These are phyloP conservation scores for Polyporus arcularius DNA, from an alignment of 768 basidiomycete genomes.

Conservation along the genomic window DNA sequence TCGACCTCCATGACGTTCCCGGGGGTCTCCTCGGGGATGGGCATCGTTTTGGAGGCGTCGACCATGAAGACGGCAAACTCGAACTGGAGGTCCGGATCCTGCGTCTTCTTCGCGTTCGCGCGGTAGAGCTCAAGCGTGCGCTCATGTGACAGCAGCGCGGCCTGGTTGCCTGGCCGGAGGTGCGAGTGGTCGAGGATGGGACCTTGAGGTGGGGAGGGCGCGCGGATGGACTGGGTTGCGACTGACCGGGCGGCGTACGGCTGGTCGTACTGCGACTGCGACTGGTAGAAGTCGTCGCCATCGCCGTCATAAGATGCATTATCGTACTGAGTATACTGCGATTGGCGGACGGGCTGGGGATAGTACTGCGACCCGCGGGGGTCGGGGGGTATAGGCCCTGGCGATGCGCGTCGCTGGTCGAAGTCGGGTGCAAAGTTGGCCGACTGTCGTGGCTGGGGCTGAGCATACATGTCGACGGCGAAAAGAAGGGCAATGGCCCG, in stretches of 20 bases:
- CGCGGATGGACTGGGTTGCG: constrained; percentile 45
- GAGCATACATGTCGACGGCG: constrained; percentile 25
- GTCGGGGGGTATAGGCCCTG: constrained; percentile 13
- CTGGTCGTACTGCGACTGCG: constrained; percentile 27
- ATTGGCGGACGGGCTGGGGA: constrained; percentile 18
- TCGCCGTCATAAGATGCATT: constrained; percentile 22
- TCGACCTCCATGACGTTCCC: constrained; percentile 82
- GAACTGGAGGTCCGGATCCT: constrained; percentile 96
- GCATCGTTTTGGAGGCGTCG: constrained; percentile 90
- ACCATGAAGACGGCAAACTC: constrained; percentile 99
- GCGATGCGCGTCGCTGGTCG: constrained; percentile 21
- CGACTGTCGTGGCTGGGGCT: constrained; percentile 21
- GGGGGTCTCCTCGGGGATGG: constrained; percentile 67
- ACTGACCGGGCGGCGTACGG: constrained; percentile 20
- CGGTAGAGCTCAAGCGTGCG: constrained; percentile 97
- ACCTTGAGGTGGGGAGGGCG: constrained; percentile 65
- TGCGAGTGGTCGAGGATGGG: constrained; percentile 90
- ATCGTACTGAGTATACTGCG: constrained; percentile 20
- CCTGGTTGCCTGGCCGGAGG: constrained; percentile 89
- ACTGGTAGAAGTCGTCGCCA: constrained; percentile 30
- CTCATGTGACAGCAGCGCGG: constrained; percentile 91
- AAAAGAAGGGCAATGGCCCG: background rate
- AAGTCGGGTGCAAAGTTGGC: constrained; percentile 26
- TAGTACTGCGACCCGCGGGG: constrained; percentile 20
- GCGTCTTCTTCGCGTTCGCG: constrained; percentile 96